Conservation (phyloP, 148 eudicot species). For the Amaranthus cruentus region DNA sequence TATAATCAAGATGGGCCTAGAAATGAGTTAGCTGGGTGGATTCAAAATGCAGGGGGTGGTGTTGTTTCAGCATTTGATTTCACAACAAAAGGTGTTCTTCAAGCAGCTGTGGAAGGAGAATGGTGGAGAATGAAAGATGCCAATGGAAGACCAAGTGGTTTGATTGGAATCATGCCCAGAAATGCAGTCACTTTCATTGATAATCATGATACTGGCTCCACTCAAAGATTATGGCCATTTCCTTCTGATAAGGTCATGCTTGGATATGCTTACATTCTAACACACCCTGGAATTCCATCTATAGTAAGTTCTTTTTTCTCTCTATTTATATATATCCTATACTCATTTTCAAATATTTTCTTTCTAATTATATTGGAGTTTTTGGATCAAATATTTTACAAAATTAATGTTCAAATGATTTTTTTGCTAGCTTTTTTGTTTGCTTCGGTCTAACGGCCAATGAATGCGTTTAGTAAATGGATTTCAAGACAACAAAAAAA, state of each 20-base stretch:
- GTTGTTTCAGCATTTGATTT: constrained; percentile 49
- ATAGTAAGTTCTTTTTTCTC: constrained; percentile 7
- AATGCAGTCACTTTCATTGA: constrained; percentile 17
- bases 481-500: too few relatives aligned
- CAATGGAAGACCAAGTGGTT: constrained; percentile 36
- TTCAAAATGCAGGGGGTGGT: constrained; percentile 36
- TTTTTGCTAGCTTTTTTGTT: too few relatives aligned
- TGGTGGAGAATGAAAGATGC: constrained; percentile 56
- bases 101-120: constrained; percentile 52
- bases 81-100: constrained; percentile 56
- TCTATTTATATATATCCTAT: neutral
- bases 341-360: too few relatives aligned
- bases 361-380: too few relatives aligned
- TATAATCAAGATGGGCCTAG: constrained; percentile 20
- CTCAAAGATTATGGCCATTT: constrained; percentile 18
- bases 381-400: too few relatives aligned
- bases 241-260: constrained; percentile 21
- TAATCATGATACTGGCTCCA: constrained; percentile 23
- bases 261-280: constrained; percentile 21
- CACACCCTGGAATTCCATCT: constrained; percentile 16
- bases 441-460: too few relatives aligned
- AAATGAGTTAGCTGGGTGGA: constrained; percentile 20
- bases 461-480: too few relatives aligned
- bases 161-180: constrained; percentile 50
- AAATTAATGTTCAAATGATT: too few relatives aligned